phyloP scores from a whole-genome alignment of 1,284 basidiomycete genomes.

The Abortiporus biennis region DNA sequence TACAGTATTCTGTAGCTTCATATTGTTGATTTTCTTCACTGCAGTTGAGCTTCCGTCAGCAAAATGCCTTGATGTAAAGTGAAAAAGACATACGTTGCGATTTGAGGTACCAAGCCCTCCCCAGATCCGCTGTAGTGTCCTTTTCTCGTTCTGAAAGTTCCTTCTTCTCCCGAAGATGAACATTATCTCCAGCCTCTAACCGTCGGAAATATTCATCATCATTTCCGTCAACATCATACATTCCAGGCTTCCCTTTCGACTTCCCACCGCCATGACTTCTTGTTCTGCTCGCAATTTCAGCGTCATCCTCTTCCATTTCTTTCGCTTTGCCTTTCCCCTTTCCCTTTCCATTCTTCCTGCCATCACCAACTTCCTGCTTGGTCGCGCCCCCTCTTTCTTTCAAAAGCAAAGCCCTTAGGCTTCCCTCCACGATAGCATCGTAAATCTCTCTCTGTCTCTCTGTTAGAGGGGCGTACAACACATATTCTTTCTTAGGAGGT shows the following conservation, averaged over 20 bases:
- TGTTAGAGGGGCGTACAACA: slow-evolving; percentile 86
- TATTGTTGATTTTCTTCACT: slow-evolving; percentile 85
- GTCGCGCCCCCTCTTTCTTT: slow-evolving; percentile 25
- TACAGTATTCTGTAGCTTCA: slow-evolving; percentile 88
- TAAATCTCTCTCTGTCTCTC: slow-evolving; percentile 56
- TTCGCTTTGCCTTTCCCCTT: slow-evolving; percentile 16
- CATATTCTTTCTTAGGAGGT: slow-evolving; percentile 92
- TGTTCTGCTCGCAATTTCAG: slow-evolving; percentile 18
- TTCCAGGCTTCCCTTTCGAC: slow-evolving; percentile 25
- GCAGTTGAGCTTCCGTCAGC: slow-evolving; percentile 3
- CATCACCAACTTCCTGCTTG: slow-evolving; percentile 18
- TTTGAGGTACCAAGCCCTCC: slow-evolving; percentile 49
- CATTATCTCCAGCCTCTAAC: slow-evolving; percentile 42
- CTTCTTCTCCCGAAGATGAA: slow-evolving; percentile 22
- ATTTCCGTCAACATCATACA: slow-evolving; percentile 47
- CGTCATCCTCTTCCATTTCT: slow-evolving; percentile 18
- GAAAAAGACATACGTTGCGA: slow-evolving; percentile 54
- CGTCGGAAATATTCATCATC: slow-evolving; percentile 67
- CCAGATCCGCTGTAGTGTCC: no score
- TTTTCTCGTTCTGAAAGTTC: slow-evolving; percentile 33
- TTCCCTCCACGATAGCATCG: slow-evolving; percentile 57
- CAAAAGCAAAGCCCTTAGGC: slow-evolving; percentile 66
- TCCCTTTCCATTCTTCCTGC: not conserved
- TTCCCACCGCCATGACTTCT: slow-evolving; percentile 17
- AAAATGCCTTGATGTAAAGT: slow-evolving; percentile 2